Evolutionary conservation across 331 rosid species (phyloP), one percentile per base, ranked within the genome.

Genomic region (Dryas integrifolia): DNA sequence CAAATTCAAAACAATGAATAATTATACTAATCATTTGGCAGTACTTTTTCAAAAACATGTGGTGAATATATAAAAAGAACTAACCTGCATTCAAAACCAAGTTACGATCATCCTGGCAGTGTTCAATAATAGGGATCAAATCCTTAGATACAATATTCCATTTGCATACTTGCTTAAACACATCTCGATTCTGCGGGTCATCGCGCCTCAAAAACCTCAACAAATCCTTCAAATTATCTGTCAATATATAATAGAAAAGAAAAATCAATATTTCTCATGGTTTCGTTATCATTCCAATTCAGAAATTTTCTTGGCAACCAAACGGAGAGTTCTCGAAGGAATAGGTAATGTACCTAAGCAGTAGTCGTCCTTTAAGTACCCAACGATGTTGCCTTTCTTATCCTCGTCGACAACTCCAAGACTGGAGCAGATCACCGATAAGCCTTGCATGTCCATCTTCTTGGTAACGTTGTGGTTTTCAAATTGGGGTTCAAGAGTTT

Each of bases 151-250:
- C 84, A 8, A 79, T 85, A 72, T 80, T 89, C 98, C 98, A 94
- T 84, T 82, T 91, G 79, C 97, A 91, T 4, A 94, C 96, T 80
- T 91, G 95, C 72, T 89, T 94, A 77, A 91, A 91, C 61, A 91
- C 98, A 26, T 86, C 91, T 2, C 96, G 92, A 5, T 85, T 77
- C 70, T 88, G 91, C 11, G 90, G 97, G 49, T 94, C 97, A 38
- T 94, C 98, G 3, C 98, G 96, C 74, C 98, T 81, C 88, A 94
- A 76, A 81, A 94, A 94, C 82, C 98, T 83, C 73, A 94, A 79
- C 80, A 94, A 81, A 82, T 94, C 98, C 77, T 94, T 94, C 78
- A 94, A 76, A 77, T 94, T 91, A 85, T 94, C 98, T 91, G 82
- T 72, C 44, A 21, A 11, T 2, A 44, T 11, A 24, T 11, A 39